Evolutionary conservation across 1,139 yeast genomes (phyloP), one percentile per base, ranked within the genome.

Genomic region (Geotrichum bryndzae): DNA sequence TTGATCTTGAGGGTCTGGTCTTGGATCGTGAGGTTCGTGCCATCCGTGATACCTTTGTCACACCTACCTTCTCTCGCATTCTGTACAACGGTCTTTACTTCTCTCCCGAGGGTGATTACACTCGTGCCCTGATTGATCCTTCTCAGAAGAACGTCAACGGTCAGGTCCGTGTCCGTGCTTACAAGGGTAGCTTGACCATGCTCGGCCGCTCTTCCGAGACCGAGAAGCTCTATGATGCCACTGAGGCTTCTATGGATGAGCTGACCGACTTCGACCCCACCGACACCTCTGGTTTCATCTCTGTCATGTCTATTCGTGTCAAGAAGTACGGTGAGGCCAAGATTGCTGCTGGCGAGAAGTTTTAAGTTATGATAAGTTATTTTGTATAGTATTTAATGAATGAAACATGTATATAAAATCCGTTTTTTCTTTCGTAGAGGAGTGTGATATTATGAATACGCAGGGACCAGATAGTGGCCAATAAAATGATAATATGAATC

Each of bases 181-280:
- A 94, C 86, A 94, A 94, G 84, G 99, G 99, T 69, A 80, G 85
- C 65, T 79, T 91, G 70, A 79, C 81, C 62, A 84, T 94, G 68
- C 83, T 92, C 74, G 99, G 99, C 74, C 90, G 99, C 83, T 91
- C 87, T 66, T 90, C 97, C 33, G 87, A 87, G 67, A 90, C 98
- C 65, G 98, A 92, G 80, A 92, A 91, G 80, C 84, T 94, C 71
- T 94, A 94, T 77, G 98, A 94, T 76, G 97, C 96, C 68, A 90
- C 97, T 65, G 97, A 92, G 77, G 91, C 98, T 29, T 92, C 98
- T 23, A 94, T 94, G 99, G 99, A 94, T 78, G 98, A 94, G 80
- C 86, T 94, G 73, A 92, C 98, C 64, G 99, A 97, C 64, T 94
- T 94, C 83, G 87, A 90, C 72, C 99, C 99, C 66, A 92, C 89